Evolutionary conservation across 1,284 basidiomycete species (phyloP), one percentile per base, ranked within the genome.

Genomic region (Apiotrichum gamsii): DNA sequence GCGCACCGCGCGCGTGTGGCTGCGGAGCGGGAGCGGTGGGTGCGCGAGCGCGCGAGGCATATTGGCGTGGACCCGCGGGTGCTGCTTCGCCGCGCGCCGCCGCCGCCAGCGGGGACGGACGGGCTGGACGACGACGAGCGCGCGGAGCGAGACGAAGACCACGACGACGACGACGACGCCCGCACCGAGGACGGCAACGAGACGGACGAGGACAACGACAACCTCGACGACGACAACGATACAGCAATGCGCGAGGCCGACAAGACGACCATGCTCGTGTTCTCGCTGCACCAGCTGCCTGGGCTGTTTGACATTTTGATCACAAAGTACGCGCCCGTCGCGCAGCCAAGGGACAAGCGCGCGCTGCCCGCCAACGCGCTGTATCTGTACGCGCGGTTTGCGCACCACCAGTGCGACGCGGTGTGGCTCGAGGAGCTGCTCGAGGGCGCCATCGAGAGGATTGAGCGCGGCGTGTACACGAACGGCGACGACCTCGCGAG

Each of bases 381-480:
- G 41, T 91, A 86, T 67, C 80, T 89, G 72, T 78, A 90, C 37
- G 82, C 87, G n/a, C 81, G 87, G 37, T 94, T 93, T 70, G 90
- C 90, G 20, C 83, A 82, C 57, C 74, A 90, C 45, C 83, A 81
- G 15, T 90, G 89, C 61, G 88, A 90, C 69, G 83, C 86, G 58
- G 80, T 79, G 5, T 90, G 91, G 85, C 75, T 96, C 20, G 93
- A 96, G 69, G 90, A 94, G 65, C 76, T 98, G 38, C 79, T 97
- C 43, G 81, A 91, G 32, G 86, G 87, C 13, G 87, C 90, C 0
- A 85, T 93, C 24, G 90, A 96, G 66, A 77, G 83, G 29, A 93
- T 98, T 37, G 93, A 98, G 71, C 85, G 88, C 44, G 82, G 81
- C 15, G 85, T 95, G 56, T 94, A 93, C 68, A 90, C 93, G 67